Percentiles rank a stretch among this genome's conserved stretches.
Conservation (phyloP, 75 land plant genomes). For the Selaginella moellendorffii region DNA sequence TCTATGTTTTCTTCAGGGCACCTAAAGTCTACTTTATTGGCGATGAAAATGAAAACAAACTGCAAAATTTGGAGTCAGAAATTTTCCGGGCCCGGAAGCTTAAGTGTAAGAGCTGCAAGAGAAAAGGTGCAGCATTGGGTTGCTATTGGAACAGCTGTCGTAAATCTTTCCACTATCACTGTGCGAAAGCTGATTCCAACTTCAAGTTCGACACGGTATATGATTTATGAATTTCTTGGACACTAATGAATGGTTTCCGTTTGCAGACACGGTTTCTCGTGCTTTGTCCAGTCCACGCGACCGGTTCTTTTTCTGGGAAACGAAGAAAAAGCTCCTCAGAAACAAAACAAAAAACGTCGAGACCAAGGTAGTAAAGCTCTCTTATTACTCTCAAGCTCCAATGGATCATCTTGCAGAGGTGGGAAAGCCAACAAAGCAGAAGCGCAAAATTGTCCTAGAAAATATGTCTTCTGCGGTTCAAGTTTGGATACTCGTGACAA, state of each 20-base stretch:
- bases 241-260: background rate
- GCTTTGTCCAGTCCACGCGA: background rate
- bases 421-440: too few species aligned
- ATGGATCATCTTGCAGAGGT: too few species aligned
- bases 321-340: background rate
- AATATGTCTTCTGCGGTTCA: conserved; percentile 77
- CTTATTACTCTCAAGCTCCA: too few species aligned
- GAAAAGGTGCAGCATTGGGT: conserved; percentile 83
- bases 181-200: conserved; percentile 35
- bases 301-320: background rate
- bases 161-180: conserved; percentile 67
- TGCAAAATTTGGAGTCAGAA: conserved; percentile 52
- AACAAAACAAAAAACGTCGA: background rate
- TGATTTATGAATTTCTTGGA: too few species aligned
- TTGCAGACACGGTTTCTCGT: background rate
- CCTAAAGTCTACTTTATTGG: conserved; percentile 58
- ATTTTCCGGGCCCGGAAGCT: conserved; percentile 50
- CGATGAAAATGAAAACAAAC: conserved; percentile 17
- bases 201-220: conserved; percentile 69
- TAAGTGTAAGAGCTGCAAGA: conserved; percentile 54
- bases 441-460: too few species aligned
- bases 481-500: conserved; percentile 46
- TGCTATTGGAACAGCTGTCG: conserved; percentile 51
- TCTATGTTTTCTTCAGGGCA: conserved; percentile 56
- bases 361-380: too few species aligned